Evolutionary conservation across 768 basidiomycete species (phyloP).

Genomic region (Scleroderma citrinum): DNA sequence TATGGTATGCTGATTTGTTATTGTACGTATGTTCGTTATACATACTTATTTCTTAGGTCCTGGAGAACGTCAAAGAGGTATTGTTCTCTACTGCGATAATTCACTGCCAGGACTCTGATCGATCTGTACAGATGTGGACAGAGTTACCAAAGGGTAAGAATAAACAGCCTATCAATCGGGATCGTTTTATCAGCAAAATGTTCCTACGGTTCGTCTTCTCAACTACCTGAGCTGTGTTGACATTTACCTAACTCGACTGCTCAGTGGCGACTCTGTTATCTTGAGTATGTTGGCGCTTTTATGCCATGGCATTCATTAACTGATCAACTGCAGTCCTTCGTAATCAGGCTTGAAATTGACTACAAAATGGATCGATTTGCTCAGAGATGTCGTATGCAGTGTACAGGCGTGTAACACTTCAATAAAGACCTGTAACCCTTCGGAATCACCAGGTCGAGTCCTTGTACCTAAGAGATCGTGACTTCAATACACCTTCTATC

Average conservation of each 20-base stretch:
- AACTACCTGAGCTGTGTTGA: not conserved
- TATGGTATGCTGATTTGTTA: constrained; percentile 59
- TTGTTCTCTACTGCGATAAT: constrained; percentile 16
- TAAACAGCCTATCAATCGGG: constrained; percentile 98
- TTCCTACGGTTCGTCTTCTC: constrained; percentile 67
- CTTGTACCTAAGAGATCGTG: not conserved
- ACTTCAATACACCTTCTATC: too few relatives aligned
- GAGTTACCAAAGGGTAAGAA: constrained; percentile 97
- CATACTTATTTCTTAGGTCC: constrained; percentile 49
- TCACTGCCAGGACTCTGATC: constrained; percentile 8
- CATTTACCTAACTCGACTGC: constrained; percentile 8
- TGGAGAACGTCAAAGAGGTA: constrained; percentile 98
- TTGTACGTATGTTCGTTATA: constrained; percentile 1
- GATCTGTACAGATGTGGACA: constrained; percentile 86
- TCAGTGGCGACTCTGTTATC: constrained; percentile 94
- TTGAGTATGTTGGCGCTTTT: constrained; percentile 57
- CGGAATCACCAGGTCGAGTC: not conserved
- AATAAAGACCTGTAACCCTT: not conserved
- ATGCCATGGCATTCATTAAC: constrained; percentile 16
- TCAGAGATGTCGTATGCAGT: not conserved
- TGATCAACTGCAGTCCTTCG: constrained; percentile 59
- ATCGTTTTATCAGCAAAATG: constrained; percentile 99
- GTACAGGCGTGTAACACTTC: constrained; percentile 21
- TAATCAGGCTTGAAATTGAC: constrained; percentile 53
- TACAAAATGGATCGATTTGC: not conserved